phyloP scores from a whole-genome alignment of 257 asterid genomes.

The Asclepias syriaca region DNA sequence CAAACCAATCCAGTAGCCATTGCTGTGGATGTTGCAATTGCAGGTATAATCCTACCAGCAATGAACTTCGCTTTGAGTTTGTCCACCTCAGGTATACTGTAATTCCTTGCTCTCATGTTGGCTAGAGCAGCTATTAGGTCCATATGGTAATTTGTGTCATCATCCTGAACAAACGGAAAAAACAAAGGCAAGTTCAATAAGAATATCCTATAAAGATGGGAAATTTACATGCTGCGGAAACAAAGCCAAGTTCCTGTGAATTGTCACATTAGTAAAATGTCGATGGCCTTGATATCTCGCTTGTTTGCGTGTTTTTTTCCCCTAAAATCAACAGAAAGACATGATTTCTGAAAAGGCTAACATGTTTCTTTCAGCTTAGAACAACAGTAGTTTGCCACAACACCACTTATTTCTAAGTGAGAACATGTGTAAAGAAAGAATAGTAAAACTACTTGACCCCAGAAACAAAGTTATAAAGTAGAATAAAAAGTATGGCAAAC shows the following conservation, averaged over 20 bases:
- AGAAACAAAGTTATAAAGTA: neutral
- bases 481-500: neutral
- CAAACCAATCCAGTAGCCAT: conserved; percentile 92
- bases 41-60: conserved; percentile 89
- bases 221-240: neutral
- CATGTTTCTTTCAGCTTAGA: neutral
- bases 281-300: neutral
- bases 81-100: conserved; percentile 84
- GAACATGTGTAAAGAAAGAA: neutral
- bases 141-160: conserved; percentile 88
- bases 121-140: conserved; percentile 88
- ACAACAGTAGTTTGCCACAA: neutral
- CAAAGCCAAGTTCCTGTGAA: neutral
- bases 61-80: conserved; percentile 85
- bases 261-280: neutral
- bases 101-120: conserved; percentile 95
- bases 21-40: conserved; percentile 89
- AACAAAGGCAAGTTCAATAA: neutral
- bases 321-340: neutral
- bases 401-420: neutral
- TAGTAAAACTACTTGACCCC: neutral
- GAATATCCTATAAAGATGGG: neutral
- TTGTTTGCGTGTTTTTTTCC: neutral
- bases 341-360: neutral
- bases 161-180: conserved; percentile 49